Base-by-base conservation (phyloP, 2,329 filamentous ascomycete species). In the Cordyceps fumosorosea region DNA sequence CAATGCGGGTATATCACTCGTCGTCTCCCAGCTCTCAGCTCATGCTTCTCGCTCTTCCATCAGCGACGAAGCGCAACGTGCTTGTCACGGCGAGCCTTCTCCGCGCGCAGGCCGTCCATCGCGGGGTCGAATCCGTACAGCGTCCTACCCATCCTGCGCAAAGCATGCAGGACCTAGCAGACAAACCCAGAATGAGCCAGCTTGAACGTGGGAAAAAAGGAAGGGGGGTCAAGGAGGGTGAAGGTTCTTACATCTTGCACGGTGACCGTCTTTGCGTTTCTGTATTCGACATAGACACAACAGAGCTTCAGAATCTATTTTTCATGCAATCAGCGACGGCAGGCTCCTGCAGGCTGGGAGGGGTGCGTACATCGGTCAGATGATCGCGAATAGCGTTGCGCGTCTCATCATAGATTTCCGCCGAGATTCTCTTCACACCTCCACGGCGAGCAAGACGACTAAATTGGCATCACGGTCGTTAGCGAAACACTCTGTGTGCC, bases 391-490 rank as follows among this genome's bases (percentile, higher is more conserved):
- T 58, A 0, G 78, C 83, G 0, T 4, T 20, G 0, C 90, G 78
- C 0, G 80, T 72, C 0, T 89, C 86, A 0, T 85, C 78, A 67
- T 93, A 93, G 3, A 92, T 87, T 0, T 52, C 66, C 0, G 70
- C 81, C 0, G 86, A 87, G 10, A 93, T 91, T 0, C 89, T 79
- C 70, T 92, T 92, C 0, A 93, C 87, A 0, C 90, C 90, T 1
- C 89, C 90, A 7, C 90, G 85, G 6, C 90, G 84, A 1, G 90
- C 90, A 0, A 93, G 74, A 47, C 89, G 86, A 66, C 89, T 87
- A 50, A 12, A n/a, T 16, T 5, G 7, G 29, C 6, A 14, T 37
- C 34, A 14, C 3, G 34, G 2, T 14, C 1, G 34, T 37, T 37
- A 12, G 34, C 34, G 12, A 37, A 37, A 37, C 29, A 37, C 34